Base-by-base conservation (phyloP, 2,329 filamentous ascomycete genomes). In the Madurella fahalii region DNA sequence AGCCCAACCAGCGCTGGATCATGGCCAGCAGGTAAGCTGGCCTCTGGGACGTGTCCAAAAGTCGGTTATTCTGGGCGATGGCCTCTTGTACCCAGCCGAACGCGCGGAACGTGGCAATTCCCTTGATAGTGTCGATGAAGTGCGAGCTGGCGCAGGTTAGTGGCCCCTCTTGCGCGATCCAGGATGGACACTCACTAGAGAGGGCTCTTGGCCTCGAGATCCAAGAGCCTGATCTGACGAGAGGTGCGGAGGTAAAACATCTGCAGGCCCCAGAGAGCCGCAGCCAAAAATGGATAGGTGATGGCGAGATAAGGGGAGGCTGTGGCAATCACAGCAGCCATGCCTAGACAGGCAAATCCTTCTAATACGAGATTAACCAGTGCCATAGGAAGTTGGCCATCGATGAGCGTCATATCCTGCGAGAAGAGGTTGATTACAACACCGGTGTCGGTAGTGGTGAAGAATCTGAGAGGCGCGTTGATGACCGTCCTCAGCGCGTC, bases 161-260 rank as follows among this genome's bases (percentile, higher is more conserved):
- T 5, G 44, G 3, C 30, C 5, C 41, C 18, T 13, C 9, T 15
- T 13, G 1, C 4, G 40, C 15, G 13, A 17, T 7, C 18, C 15
- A 15, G 12, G 18, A 16, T 15, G n/a, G 16, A 20, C 15, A 57
- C 71, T 15, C 73, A 79, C 68, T 80, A 83, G 0, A 85, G 68
- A 0, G 81, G 81, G 1, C 77, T 77, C 59, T 85, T 84, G 1
- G 79, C 75, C 64, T 86, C 83, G 1, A 86, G 73, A 44, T 86
- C 83, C 11, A 86, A 65, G 17, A 83, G 72, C 47, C 83, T 74
- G 8, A 86, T 65, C 63, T 86, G 83, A 0, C 82, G 71, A 0
- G 81, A 84, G 0, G 82, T 86, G 0, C 79, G 73, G 2, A 86
- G 72, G 59, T 86, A 86, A 47, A 82, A 74, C 50, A 72, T 77